A percentile compares a stretch with the other conserved stretches of the same genome.
Evolutionary conservation across 1,284 basidiomycete genomes (phyloP).

Genomic region (Leccinum solheimii): DNA sequence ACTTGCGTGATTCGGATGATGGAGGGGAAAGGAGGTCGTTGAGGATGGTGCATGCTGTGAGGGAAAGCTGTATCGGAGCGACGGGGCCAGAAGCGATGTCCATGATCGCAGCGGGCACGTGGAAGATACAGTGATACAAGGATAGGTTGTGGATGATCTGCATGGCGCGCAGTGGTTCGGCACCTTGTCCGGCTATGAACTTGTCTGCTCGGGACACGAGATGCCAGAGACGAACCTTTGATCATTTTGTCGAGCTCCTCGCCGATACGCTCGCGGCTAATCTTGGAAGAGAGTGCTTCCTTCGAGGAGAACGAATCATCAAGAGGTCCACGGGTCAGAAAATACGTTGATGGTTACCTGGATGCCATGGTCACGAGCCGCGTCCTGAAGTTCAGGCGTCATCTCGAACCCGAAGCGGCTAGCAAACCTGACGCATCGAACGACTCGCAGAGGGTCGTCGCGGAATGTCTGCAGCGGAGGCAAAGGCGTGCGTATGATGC

Average conservation of each 20-base stretch:
- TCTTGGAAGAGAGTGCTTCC: slow-evolving; percentile 75
- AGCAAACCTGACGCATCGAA: slow-evolving; percentile 91
- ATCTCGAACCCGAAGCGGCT: slow-evolving; percentile 86
- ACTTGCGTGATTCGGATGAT: slow-evolving; percentile 22
- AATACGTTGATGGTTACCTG: slow-evolving; percentile 49
- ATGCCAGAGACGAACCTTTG: slow-evolving; percentile 51
- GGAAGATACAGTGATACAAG: slow-evolving; percentile 74
- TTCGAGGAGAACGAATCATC: slow-evolving; percentile 32
- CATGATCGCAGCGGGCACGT: slow-evolving; percentile 48
- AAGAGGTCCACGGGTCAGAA: background rate
- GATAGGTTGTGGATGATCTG: slow-evolving; percentile 68
- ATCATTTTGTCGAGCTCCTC: slow-evolving; percentile 92
- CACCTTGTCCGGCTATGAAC: slow-evolving; percentile 44
- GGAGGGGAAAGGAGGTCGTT: slow-evolving; percentile 44
- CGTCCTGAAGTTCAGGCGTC: slow-evolving; percentile 68
- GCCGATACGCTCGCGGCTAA: slow-evolving; percentile 88
- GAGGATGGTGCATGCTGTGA: slow-evolving; percentile 64
- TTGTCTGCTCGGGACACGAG: background rate
- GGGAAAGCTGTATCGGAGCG: slow-evolving; percentile 39
- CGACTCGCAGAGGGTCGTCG: slow-evolving; percentile 91
- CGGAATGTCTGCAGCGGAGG: slow-evolving; percentile 86
- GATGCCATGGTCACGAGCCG: slow-evolving; percentile 68
- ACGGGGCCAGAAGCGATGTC: slow-evolving; percentile 47
- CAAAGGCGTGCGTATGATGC: slow-evolving; percentile 88
- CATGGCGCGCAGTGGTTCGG: slow-evolving; percentile 74